Percentiles rank a stretch among this genome's conserved stretches.
These are phyloP conservation scores for Holtermanniella nyarrowii DNA, from an alignment of 768 basidiomycete species.

Conservation along the genomic window DNA sequence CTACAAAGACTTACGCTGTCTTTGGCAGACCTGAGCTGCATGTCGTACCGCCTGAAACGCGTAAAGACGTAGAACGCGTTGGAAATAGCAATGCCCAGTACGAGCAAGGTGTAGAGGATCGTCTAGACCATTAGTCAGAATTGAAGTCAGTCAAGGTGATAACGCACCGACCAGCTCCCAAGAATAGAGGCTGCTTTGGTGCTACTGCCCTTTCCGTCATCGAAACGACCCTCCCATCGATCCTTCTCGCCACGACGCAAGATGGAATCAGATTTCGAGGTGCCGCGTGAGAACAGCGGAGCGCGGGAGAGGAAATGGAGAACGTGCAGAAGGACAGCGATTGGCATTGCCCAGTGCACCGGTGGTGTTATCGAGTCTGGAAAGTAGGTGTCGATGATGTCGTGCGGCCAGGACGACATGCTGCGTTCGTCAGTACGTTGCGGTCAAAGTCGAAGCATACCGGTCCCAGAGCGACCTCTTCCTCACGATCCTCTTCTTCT, in stretches of 20 bases:
- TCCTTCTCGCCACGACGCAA: conserved; percentile 6
- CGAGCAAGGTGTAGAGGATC: conserved; percentile 12
- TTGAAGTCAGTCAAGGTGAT: background rate
- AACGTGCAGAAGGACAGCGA: conserved; percentile 14
- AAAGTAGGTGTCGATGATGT: conserved; percentile 15
- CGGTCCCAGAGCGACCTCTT: conserved; percentile 24
- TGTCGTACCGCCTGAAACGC: conserved; percentile 35
- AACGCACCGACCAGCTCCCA: conserved; percentile 23
- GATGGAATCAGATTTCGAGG: conserved; percentile 14
- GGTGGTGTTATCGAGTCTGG: conserved; percentile 18
- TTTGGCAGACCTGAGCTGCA: conserved; percentile 32
- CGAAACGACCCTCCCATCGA: conserved; percentile 22
- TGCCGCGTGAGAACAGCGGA: conserved; percentile 15
- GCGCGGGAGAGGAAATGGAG: conserved; percentile 26
- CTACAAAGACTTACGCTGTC: background rate
- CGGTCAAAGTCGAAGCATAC: conserved; percentile 7
- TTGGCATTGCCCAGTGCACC: conserved; percentile 25
- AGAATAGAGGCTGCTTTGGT: conserved; percentile 4
- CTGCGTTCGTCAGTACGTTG: conserved; percentile 4
- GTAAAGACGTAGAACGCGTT: conserved; percentile 38
- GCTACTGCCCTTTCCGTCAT: conserved; percentile 17
- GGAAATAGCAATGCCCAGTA: conserved; percentile 17
- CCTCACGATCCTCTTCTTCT: conserved; percentile 24
- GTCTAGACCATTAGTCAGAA: conserved; percentile 1
- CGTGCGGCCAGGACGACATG: conserved; percentile 9